Percentiles rank a stretch among this genome's conserved stretches.
phyloP scores from a whole-genome alignment of 495 filamentous ascomycete genomes.

The Neurospora terricola region DNA sequence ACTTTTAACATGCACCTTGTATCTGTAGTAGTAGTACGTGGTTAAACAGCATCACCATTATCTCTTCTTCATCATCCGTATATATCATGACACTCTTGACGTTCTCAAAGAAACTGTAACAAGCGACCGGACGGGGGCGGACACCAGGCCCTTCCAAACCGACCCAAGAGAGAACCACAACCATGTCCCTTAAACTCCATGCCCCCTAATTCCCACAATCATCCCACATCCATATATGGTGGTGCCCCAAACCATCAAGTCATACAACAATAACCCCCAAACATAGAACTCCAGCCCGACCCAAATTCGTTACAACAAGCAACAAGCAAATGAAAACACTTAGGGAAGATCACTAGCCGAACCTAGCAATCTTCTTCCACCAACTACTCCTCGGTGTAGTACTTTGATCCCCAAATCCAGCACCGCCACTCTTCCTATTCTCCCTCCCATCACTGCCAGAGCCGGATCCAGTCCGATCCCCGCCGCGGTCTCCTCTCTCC shows the following conservation, averaged over 20 bases:
- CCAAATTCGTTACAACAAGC: not conserved
- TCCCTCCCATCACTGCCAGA: conserved; percentile 30
- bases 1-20: not conserved
- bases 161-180: not conserved
- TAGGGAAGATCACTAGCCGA: not conserved
- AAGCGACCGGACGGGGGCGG: not conserved
- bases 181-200: not conserved
- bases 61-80: not conserved
- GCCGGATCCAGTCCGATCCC: conserved; percentile 30
- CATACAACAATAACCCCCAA: not conserved
- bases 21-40: not conserved
- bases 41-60: not conserved
- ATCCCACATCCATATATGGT: not conserved
- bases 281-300: not conserved
- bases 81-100: not conserved
- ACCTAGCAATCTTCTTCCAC: conserved; percentile 41
- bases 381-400: conserved; percentile 42
- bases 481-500: conserved; percentile 7
- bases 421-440: conserved; percentile 21
- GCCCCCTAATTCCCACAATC: not conserved
- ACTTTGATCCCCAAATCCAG: conserved; percentile 27
- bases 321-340: not conserved
- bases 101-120: not conserved
- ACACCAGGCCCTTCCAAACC: not conserved
- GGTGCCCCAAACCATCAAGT: not conserved